These are phyloP conservation scores for Piromyces finnis DNA, from an alignment of 192 early-diverging fungal species.

Conservation along the genomic window DNA sequence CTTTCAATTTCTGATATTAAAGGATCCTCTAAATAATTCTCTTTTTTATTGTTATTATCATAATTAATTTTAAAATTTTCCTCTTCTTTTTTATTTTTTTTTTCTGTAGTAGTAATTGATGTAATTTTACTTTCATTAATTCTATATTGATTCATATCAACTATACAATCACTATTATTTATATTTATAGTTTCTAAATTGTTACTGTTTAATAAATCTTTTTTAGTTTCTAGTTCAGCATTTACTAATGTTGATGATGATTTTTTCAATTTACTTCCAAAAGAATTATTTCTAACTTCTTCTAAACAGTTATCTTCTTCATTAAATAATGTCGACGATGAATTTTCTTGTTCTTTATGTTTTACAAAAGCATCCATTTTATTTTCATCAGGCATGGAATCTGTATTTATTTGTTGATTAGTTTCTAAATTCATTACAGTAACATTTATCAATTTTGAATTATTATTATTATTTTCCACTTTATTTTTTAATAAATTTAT, in stretches of 20 bases:
- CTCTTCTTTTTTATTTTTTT: neutral
- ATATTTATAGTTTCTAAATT: too few relatives aligned
- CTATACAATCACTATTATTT: too few relatives aligned
- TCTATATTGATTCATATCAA: neutral
- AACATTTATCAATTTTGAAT: neutral
- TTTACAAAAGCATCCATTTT: neutral
- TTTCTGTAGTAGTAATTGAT: neutral
- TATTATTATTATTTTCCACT: neutral
- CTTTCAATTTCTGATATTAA: neutral
- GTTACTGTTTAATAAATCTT: neutral
- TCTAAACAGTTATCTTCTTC: neutral
- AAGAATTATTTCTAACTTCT: too few relatives aligned
- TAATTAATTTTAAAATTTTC: neutral
- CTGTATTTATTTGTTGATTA: neutral
- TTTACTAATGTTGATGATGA: neutral
- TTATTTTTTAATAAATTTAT: neutral
- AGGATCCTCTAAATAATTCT: neutral
- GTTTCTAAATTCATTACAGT: neutral
- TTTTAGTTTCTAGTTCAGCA: neutral
- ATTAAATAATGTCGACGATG: neutral
- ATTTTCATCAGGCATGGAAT: neutral
- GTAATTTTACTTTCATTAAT: neutral
- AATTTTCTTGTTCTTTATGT: neutral
- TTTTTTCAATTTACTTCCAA: neutral
- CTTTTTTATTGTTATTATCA: neutral